Percentiles rank a stretch among this genome's conserved stretches.
phyloP scores from a whole-genome alignment of 176 grass and related monocot genomes.

The Neostapfia colusana region DNA sequence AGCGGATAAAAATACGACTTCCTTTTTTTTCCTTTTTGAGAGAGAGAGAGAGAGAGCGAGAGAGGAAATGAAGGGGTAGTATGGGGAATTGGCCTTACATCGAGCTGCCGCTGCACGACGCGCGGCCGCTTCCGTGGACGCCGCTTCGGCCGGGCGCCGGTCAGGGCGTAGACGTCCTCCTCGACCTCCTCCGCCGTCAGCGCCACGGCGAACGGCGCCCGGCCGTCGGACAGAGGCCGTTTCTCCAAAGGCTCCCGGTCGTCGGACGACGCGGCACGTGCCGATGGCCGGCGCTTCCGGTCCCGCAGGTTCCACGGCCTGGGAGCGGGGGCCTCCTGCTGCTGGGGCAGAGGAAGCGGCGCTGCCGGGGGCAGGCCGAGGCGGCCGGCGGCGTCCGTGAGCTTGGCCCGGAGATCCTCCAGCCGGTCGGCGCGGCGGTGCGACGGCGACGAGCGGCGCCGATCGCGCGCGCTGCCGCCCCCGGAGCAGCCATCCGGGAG shows the following conservation, averaged over 20 bases:
- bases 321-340: neutral
- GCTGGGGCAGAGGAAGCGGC: neutral
- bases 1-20: slow-evolving; percentile 21
- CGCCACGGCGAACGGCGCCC: slow-evolving; percentile 52
- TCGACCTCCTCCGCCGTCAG: slow-evolving; percentile 84
- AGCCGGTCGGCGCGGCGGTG: slow-evolving; percentile 32
- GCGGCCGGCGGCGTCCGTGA: slow-evolving; percentile 62
- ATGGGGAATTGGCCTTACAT: slow-evolving; percentile 68
- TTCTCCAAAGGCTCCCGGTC: no score
- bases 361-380: slow-evolving; percentile 23
- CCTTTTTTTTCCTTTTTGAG: neutral
- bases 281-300: slow-evolving; percentile 46
- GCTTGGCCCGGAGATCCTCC: slow-evolving; percentile 59
- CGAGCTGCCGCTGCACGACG: slow-evolving; percentile 79
- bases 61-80: slow-evolving; percentile 14
- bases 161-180: slow-evolving; percentile 95
- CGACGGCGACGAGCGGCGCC: slow-evolving; percentile 41
- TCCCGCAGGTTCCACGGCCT: slow-evolving; percentile 85
- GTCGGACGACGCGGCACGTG: slow-evolving; percentile 16
- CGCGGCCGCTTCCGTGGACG: slow-evolving; percentile 80
- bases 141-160: slow-evolving; percentile 78
- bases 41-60: no score
- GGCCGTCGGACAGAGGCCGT: neutral
- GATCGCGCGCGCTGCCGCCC: slow-evolving; percentile 31
- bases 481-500: slow-evolving; percentile 19